Conservation (phyloP, 306 rosid genomes). For the Begonia loranthoides region DNA sequence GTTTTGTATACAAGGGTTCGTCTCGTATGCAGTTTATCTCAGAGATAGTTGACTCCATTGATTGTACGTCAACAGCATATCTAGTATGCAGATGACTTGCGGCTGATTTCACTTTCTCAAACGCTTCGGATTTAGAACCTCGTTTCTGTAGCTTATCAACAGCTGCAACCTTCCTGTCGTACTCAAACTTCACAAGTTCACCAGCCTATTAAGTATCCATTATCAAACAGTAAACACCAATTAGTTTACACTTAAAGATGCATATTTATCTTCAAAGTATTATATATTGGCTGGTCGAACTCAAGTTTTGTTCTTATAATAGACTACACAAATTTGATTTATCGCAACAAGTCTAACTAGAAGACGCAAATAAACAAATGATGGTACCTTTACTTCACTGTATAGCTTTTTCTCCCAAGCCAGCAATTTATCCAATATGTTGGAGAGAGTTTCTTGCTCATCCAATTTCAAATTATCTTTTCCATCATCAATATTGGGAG, state of each 20-base stretch:
- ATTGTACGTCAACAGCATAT: constrained; percentile 94
- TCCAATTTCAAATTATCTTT: constrained; percentile 63
- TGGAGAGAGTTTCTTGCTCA: constrained; percentile 85
- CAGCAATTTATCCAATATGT: constrained; percentile 77
- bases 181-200: constrained; percentile 77
- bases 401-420: constrained; percentile 96
- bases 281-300: background rate
- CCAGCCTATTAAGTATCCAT: constrained; percentile 46
- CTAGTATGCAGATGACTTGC: constrained; percentile 94
- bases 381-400: constrained; percentile 83
- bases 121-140: constrained; percentile 52
- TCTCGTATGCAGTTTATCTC: constrained; percentile 90
- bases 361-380: background rate
- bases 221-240: background rate
- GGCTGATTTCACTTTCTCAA: constrained; percentile 87
- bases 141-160: constrained; percentile 69
- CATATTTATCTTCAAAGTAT: background rate
- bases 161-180: constrained; percentile 74
- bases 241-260: background rate
- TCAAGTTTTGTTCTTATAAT: background rate
- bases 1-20: constrained; percentile 68
- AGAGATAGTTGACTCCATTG: constrained; percentile 89
- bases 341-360: background rate
- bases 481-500: constrained; percentile 38
- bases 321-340: background rate